Evolutionary conservation across 2,329 filamentous ascomycete species (phyloP).

Genomic region (Fusarium pseudocircinatum): DNA sequence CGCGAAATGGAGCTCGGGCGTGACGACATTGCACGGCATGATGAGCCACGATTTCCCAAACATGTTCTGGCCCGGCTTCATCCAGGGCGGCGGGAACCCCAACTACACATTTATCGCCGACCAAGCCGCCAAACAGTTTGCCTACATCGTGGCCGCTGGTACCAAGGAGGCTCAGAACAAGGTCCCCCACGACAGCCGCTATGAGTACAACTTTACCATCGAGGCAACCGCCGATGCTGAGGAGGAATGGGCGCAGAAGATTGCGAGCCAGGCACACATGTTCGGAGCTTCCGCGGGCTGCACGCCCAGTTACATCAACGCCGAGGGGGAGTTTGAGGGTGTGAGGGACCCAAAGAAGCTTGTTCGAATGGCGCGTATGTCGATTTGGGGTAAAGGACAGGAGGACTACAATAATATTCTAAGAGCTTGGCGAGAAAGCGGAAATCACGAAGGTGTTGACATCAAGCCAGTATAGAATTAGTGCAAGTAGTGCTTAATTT

Average conservation of each 20-base stretch:
- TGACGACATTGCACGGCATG: neutral
- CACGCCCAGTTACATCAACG: neutral
- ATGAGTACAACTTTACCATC: neutral
- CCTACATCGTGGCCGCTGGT: neutral
- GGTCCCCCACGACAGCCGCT: rapidly evolving
- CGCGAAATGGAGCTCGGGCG: neutral
- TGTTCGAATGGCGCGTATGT: too few relatives aligned
- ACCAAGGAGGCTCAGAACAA: neutral
- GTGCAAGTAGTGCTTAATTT: too few relatives aligned
- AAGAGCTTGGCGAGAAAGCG: too few relatives aligned
- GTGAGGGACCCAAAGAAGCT: too few relatives aligned
- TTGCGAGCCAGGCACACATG: neutral
- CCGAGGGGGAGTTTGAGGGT: too few relatives aligned
- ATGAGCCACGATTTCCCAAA: neutral
- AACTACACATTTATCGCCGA: neutral
- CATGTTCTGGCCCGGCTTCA: neutral
- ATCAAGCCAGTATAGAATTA: too few relatives aligned
- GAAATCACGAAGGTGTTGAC: too few relatives aligned
- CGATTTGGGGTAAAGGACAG: too few relatives aligned
- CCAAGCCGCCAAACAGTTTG: neutral
- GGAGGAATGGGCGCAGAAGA: neutral
- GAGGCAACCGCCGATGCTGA: neutral
- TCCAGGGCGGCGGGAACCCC: neutral
- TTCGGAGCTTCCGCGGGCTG: neutral
- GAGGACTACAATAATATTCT: too few relatives aligned